A percentile compares a stretch with the other conserved stretches of the same genome.
Evolutionary conservation across 2,329 filamentous ascomycete species (phyloP).

Genomic region (Aureobasidium sp.): DNA sequence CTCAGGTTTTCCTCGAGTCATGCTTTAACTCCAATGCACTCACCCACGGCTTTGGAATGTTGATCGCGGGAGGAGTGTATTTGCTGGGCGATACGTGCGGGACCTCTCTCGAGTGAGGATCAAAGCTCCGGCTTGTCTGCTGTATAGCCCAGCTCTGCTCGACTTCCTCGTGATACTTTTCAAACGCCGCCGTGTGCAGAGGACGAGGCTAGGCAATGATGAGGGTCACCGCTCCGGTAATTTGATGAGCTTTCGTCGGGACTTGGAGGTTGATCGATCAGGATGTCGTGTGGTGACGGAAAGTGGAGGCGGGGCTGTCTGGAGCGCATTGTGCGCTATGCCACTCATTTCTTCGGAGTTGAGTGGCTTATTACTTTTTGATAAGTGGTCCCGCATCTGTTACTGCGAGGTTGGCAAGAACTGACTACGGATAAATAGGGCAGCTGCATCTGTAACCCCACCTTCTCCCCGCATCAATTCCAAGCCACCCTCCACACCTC

Average conservation of each 20-base stretch:
- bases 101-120: conserved; percentile 90
- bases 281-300: conserved; percentile 15
- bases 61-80: conserved; percentile 23
- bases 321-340: conserved; percentile 16
- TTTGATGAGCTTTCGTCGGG: conserved; percentile 11
- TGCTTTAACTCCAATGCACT: neutral
- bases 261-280: neutral
- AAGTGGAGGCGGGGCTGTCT: conserved; percentile 22
- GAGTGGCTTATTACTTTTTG: conserved; percentile 29
- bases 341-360: conserved; percentile 20
- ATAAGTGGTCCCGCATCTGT: conserved; percentile 31
- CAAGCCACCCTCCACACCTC: neutral
- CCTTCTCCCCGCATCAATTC: neutral
- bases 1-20: neutral
- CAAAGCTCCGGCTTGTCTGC: conserved; percentile 89
- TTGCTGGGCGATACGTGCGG: conserved; percentile 36
- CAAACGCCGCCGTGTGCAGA: conserved; percentile 13
- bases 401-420: neutral
- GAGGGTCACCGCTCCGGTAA: conserved; percentile 3
- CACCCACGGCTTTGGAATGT: conserved; percentile 6
- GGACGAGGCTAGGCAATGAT: conserved; percentile 14
- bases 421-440: conserved; percentile 22
- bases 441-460: neutral
- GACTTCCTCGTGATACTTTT: conserved; percentile 14
- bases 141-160: conserved; percentile 27